Conservation (phyloP, 2,329 filamentous ascomycete genomes). For the Ascochyta koolunga region DNA sequence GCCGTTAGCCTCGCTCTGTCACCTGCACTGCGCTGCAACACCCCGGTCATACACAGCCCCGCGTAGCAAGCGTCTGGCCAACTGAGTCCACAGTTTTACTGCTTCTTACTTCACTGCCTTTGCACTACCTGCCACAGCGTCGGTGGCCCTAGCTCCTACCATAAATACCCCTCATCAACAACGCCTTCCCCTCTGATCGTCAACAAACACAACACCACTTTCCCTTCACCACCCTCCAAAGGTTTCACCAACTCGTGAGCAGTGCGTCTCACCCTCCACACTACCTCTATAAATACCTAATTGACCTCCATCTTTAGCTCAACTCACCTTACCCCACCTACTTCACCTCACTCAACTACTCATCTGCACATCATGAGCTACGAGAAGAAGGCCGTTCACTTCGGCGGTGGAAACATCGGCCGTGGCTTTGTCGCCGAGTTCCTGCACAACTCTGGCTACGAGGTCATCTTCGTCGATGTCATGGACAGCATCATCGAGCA, state of each 20-base stretch:
- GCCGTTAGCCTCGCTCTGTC: slow-evolving; percentile 16
- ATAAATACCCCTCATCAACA: slow-evolving; percentile 22
- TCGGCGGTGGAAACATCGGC: slow-evolving; percentile 61
- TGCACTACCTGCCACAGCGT: slow-evolving; percentile 18
- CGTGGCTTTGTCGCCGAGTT: slow-evolving; percentile 63
- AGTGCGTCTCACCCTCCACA: background rate
- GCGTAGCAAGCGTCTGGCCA: slow-evolving; percentile 26
- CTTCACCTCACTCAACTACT: slow-evolving; percentile 3
- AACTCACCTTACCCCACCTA: slow-evolving; percentile 3
- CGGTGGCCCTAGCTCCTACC: slow-evolving; percentile 25
- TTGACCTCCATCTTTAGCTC: slow-evolving; percentile 8
- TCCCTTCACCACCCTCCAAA: slow-evolving; percentile 13
- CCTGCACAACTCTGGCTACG: slow-evolving; percentile 91
- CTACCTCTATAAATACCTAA: background rate
- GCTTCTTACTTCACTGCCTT: slow-evolving; percentile 12
- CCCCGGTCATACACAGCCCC: slow-evolving; percentile 32
- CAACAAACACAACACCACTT: slow-evolving; percentile 35
- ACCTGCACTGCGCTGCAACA: slow-evolving; percentile 24
- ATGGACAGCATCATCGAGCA: slow-evolving; percentile 80
- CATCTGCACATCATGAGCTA: slow-evolving; percentile 39
- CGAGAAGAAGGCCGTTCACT: slow-evolving; percentile 59
- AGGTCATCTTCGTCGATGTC: slow-evolving; percentile 96
- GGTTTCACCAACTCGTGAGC: slow-evolving; percentile 11
- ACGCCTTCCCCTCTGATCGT: slow-evolving; percentile 13
- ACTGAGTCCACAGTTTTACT: slow-evolving; percentile 21